phyloP scores from a whole-genome alignment of 805 yeast genomes.

The Metschnikowia rubicola region DNA sequence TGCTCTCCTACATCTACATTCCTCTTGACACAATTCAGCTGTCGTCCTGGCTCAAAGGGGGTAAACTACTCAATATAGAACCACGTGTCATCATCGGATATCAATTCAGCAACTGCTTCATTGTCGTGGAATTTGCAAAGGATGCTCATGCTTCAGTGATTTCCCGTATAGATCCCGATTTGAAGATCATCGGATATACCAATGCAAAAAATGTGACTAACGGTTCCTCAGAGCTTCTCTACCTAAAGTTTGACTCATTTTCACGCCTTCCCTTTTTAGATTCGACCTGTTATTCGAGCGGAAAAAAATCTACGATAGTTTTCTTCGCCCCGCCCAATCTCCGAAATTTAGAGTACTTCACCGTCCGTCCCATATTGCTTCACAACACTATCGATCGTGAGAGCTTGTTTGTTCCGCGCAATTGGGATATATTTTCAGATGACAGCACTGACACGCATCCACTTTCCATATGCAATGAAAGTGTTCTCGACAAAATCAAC shows the following conservation, averaged over 20 bases:
- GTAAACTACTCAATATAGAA: not conserved
- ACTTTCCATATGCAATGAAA: constrained; percentile 25
- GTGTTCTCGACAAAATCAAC: constrained; percentile 33
- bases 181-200: constrained; percentile 6
- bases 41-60: constrained; percentile 11
- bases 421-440: not conserved
- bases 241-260: constrained; percentile 3
- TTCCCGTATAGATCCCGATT: constrained; percentile 1
- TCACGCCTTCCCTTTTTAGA: constrained; percentile 10
- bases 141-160: not conserved
- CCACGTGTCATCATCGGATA: constrained; percentile 24
- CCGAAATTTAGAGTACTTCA: constrained; percentile 68
- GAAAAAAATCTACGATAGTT: constrained; percentile 16
- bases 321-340: constrained; percentile 72
- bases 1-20: constrained; percentile 31
- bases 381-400: constrained; percentile 37
- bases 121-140: constrained; percentile 17
- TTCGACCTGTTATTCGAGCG: not conserved
- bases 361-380: constrained; percentile 68
- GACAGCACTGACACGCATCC: not conserved
- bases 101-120: constrained; percentile 19
- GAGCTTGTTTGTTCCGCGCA: too few species aligned
- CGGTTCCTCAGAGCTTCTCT: not conserved
- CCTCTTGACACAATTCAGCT: constrained; percentile 28
- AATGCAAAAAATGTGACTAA: not conserved